Evolutionary conservation across 441 rosid genomes (phyloP), one percentile per base, ranked within the genome.

Genomic region (Erodium moschatum): DNA sequence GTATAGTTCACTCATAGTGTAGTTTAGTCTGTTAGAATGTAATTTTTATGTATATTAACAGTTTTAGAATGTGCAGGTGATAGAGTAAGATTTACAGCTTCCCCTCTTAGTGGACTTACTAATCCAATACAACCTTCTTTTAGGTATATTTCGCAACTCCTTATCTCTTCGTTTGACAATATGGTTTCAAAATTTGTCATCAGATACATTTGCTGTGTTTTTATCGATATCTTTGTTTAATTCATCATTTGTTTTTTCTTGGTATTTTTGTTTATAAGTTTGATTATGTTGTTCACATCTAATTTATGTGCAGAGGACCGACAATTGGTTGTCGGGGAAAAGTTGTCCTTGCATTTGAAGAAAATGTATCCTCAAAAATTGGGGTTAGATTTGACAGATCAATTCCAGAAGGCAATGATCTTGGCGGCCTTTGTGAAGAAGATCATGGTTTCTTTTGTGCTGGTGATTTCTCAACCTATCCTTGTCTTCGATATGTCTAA

Each of bases 351-450:
- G 83, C 98, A 65, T 91, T 92, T 82, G 97, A 92, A 86, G 96
- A 87, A 72, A 95, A 92, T 73, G 86, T 84, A 73, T 81, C 85
- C 69, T 93, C 98, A 42, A 95, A 95, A 77, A 76, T 95, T 73
- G 98, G 99, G 64, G 92, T 95, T 70, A 92, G 98, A 79, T 95
- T 95, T 72, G 99, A 95, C 80, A 90, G 72, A 75, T 70, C 92
- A 65, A 84, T 95, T 63, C 87, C 81, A 9, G 97, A 92, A 77
- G 99, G 99, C 85, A 92, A 83, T 73, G 90, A 89, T 80, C 96
- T 95, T 70, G 99, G 97, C 71, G 99, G 97, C 61, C 88, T 67
- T 67, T 95, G 99, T 78, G 97, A 95, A 79, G 93, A 85, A 72
- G 95, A 86, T 69, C 95, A 78, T 60, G 98, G 99, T 44, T 95